Evolutionary conservation across 768 basidiomycete species (phyloP).

Genomic region (Boletus tomentosulus): DNA sequence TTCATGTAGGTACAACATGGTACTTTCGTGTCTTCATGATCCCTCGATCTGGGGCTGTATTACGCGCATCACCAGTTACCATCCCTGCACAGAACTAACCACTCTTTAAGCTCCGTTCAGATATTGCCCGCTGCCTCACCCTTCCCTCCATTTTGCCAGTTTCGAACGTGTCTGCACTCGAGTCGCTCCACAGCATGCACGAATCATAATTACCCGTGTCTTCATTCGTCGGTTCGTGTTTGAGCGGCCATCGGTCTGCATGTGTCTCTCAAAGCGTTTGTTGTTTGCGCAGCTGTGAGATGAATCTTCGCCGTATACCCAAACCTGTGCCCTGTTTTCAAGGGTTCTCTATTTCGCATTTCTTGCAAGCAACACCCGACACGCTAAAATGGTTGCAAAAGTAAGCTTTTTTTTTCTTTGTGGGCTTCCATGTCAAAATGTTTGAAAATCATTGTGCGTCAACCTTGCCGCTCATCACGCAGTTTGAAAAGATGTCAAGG

Average conservation of each 20-base stretch:
- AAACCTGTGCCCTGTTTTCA: constrained; percentile 13
- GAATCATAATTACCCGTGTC: constrained; percentile 5
- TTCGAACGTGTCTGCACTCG: constrained; percentile 12
- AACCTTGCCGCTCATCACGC: constrained; percentile 8
- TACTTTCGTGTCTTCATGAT: constrained; percentile 7
- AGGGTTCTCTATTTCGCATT: constrained; percentile 3
- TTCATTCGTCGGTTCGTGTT: constrained; percentile 5
- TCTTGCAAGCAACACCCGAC: background rate
- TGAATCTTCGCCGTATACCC: constrained; percentile 19
- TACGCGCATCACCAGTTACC: constrained; percentile 8
- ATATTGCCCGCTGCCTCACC: constrained; percentile 20
- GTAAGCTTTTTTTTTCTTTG: background rate
- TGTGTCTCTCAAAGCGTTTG: constrained; percentile 2
- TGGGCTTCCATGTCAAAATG: background rate
- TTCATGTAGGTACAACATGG: constrained; percentile 9
- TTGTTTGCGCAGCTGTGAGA: constrained; percentile 21
- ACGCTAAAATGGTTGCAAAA: background rate
- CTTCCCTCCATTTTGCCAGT: constrained; percentile 12
- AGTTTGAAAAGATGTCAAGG: constrained; percentile 18
- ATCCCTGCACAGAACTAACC: constrained; percentile 7
- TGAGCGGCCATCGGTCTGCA: background rate
- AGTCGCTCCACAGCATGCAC: constrained; percentile 8
- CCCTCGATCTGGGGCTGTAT: constrained; percentile 3
- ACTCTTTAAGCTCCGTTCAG: constrained; percentile 26
- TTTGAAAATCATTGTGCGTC: constrained; percentile 1